Conservation (phyloP, 1,284 basidiomycete species). For the Malassezia dermatis region DNA sequence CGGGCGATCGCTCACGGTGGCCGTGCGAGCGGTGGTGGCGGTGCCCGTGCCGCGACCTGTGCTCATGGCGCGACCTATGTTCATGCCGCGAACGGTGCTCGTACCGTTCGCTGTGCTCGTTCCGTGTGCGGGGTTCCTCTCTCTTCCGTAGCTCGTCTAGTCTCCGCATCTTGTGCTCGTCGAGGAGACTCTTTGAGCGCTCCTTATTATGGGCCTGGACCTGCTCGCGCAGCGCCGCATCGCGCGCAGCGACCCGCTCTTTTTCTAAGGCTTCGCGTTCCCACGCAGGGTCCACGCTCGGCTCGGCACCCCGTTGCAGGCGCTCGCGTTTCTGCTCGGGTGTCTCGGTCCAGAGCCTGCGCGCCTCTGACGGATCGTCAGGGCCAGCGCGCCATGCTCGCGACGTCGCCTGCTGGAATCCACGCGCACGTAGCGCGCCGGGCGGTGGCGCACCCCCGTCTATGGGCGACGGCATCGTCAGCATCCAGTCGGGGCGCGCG, state of each 20-base stretch:
- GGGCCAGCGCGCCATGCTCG: slow-evolving; percentile 20
- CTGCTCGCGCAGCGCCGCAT: slow-evolving; percentile 9
- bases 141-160: background rate
- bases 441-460: slow-evolving; percentile 14
- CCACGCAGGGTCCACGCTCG: background rate
- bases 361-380: slow-evolving; percentile 19
- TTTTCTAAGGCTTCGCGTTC: background rate
- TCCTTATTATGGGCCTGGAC: background rate
- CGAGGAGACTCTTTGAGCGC: slow-evolving; percentile 1
- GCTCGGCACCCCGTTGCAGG: slow-evolving; percentile 19
- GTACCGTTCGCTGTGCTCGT: background rate
- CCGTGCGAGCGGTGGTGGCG: background rate
- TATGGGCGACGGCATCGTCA: slow-evolving; percentile 6
- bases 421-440: slow-evolving; percentile 27
- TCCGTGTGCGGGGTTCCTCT: background rate
- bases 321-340: slow-evolving; percentile 26
- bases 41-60: background rate
- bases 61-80: background rate
- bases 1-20: slow-evolving; percentile 2
- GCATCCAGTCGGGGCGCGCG: slow-evolving; percentile 15
- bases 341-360: slow-evolving; percentile 34
- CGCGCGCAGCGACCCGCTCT: slow-evolving; percentile 4
- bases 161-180: slow-evolving; percentile 8
- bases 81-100: background rate
- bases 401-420: slow-evolving; percentile 28